A percentile compares a stretch with the other conserved stretches of the same genome.
These are phyloP conservation scores for Acer campestre DNA, from an alignment of 345 rosid species.

Conservation along the genomic window DNA sequence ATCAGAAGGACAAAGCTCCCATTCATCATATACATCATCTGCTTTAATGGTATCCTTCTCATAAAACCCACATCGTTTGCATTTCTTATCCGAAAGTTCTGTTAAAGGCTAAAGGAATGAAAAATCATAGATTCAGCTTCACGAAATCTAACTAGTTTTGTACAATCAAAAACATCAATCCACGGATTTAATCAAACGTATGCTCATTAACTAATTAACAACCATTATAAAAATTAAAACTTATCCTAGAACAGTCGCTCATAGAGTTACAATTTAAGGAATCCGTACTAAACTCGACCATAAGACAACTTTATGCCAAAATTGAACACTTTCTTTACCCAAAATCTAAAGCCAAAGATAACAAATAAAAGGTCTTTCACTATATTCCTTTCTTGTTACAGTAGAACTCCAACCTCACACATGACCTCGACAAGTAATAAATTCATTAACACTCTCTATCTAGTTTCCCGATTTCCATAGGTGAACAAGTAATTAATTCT, in stretches of 20 bases:
- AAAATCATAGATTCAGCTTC: slow-evolving; percentile 12
- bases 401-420: background rate
- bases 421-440: background rate
- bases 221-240: background rate
- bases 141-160: background rate
- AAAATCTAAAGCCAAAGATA: background rate
- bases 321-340: background rate
- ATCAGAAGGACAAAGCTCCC: slow-evolving; percentile 92
- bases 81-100: slow-evolving; percentile 53
- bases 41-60: slow-evolving; percentile 55
- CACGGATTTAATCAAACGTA: background rate
- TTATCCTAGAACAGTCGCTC: background rate
- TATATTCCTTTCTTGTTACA: too few species aligned
- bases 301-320: background rate
- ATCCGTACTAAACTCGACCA: too few species aligned
- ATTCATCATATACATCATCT: slow-evolving; percentile 77
- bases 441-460: background rate
- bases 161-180: background rate
- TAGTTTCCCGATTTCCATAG: background rate
- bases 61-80: slow-evolving; percentile 96
- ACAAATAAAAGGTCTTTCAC: background rate
- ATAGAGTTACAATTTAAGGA: background rate
- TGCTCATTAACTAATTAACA: slow-evolving; percentile 1
- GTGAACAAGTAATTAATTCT: background rate
- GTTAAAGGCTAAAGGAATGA: slow-evolving; percentile 66